Base-by-base conservation (phyloP, 2,329 filamentous ascomycete species). In the Colletotrichum plurivorum region DNA sequence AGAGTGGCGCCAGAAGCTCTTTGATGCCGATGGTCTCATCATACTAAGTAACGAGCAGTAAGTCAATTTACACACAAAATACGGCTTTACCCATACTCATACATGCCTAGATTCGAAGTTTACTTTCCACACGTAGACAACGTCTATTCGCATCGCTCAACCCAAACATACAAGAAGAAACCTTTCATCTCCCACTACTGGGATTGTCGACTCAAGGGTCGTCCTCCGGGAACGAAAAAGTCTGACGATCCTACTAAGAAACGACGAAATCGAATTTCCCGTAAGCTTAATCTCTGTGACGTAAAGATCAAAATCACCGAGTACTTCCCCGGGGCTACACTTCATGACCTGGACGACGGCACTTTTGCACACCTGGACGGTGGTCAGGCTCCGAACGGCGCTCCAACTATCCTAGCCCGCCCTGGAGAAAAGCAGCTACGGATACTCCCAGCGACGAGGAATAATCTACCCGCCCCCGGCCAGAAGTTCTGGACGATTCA, bases 231-330 rank as follows among this genome's bases (percentile, higher is more conserved):
- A 36, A 95, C 93, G 4, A 91, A 92, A 68, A 94, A 95, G 78
- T 93, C 92, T 1, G 89, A 92, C 54, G 92, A 95, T 74, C 93
- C 93, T 0, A 90, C 89, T 77, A 94, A 94, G 83, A 94, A 94
- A 85, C 94, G 94, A 79, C 87, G 93, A 45, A 94, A 94, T 80
- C 89, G 93, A 27, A 89, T 87, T 43, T 91, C 91, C n/a, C 85
- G 93, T 49, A 90, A 93, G 78, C 86, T 92, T 13, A 92, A 94
- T 80, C 84, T 94, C n/a, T 95, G 93, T 77, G 92, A 95, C 78
- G 93, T 95, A 72, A 95, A 95, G 81, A 94, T 95, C 78, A 95
- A 94, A 78, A 93, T 95, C 69, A 94, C 92, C 3, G 93, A 95
- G 78, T 93, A 93, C 80, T 91, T 92, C 62, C 88, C 91, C 10